These are phyloP conservation scores for Pseudogymnoascus sp. DNA, from an alignment of 2,329 filamentous ascomycete genomes.

Conservation along the genomic window DNA sequence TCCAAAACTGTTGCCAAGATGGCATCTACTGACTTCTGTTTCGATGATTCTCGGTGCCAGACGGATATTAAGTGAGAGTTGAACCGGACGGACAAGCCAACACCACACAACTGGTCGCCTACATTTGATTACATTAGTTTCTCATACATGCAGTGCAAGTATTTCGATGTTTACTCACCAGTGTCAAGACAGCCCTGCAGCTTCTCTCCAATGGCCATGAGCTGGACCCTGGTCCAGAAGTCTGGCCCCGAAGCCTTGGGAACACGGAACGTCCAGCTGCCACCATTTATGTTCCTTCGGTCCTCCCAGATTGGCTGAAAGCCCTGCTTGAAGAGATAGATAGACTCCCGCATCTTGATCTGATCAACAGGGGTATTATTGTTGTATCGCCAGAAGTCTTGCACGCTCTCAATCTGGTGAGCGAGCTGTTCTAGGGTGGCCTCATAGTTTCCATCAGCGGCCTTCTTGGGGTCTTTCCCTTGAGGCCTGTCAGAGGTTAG, in stretches of 20 bases:
- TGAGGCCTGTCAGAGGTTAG: slow-evolving; percentile 22
- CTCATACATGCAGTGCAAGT: too few relatives aligned
- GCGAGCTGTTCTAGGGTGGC: slow-evolving; percentile 51
- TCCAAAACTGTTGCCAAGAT: slow-evolving; percentile 66
- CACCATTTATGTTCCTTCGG: slow-evolving; percentile 74
- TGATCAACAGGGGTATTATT: slow-evolving; percentile 72
- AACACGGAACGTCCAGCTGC: slow-evolving; percentile 88
- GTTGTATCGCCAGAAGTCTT: slow-evolving; percentile 78
- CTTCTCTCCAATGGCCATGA: slow-evolving; percentile 76
- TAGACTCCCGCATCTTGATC: slow-evolving; percentile 67
- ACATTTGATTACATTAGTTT: slow-evolving; percentile 7
- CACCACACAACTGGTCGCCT: slow-evolving; percentile 84
- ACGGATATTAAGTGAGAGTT: slow-evolving; percentile 82
- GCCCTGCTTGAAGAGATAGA: slow-evolving; percentile 72
- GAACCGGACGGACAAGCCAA: slow-evolving; percentile 80
- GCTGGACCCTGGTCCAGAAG: slow-evolving; percentile 74
- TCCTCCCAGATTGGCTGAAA: slow-evolving; percentile 79
- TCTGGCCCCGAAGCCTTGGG: slow-evolving; percentile 64
- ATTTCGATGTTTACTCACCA: slow-evolving; percentile 39
- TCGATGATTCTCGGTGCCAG: slow-evolving; percentile 84
- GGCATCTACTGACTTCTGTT: slow-evolving; percentile 68
- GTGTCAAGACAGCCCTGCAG: slow-evolving; percentile 65
- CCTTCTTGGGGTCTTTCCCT: slow-evolving; percentile 29
- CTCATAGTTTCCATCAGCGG: slow-evolving; percentile 26
- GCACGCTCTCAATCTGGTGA: slow-evolving; percentile 64